A percentile compares a stretch with the other conserved stretches of the same genome.
Evolutionary conservation across 768 basidiomycete genomes (phyloP).

Genomic region (Antrodiella citrinella): DNA sequence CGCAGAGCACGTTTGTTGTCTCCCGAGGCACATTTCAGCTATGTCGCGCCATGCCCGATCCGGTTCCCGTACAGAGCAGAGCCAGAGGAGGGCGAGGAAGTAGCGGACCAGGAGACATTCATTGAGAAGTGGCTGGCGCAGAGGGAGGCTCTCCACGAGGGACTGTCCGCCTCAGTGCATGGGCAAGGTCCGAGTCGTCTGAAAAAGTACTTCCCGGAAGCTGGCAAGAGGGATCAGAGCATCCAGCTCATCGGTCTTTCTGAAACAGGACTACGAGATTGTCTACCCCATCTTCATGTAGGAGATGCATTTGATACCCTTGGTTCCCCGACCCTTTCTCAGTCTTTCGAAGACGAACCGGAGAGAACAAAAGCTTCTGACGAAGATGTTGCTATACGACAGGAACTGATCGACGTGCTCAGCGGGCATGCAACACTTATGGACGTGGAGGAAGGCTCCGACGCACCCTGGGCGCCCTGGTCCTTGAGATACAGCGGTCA

Average conservation of each 20-base stretch:
- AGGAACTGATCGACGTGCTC: conserved; percentile 75
- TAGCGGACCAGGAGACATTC: conserved; percentile 44
- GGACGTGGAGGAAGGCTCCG: conserved; percentile 28
- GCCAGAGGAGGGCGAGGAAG: conserved; percentile 37
- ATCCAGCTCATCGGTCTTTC: conserved; percentile 68
- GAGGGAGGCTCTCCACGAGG: conserved; percentile 48
- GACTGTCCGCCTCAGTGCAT: conserved; percentile 15
- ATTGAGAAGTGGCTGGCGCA: conserved; percentile 73
- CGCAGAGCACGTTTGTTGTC: conserved; percentile 59
- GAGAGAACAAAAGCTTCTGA: conserved; percentile 13
- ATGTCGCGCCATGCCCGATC: conserved; percentile 73
- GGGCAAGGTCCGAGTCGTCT: conserved; percentile 21
- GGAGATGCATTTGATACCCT: conserved; percentile 72
- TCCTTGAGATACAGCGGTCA: conserved; percentile 87
- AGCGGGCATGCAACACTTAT: conserved; percentile 71
- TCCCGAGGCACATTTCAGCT: conserved; percentile 61
- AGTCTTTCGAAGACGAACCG: conserved; percentile 20
- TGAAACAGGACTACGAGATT: conserved; percentile 59
- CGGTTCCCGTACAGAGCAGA: conserved; percentile 77
- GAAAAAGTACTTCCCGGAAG: conserved; percentile 37
- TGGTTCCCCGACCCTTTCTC: conserved; percentile 48
- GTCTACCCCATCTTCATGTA: conserved; percentile 77
- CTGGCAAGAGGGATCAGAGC: conserved; percentile 39
- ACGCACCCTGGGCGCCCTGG: conserved; percentile 51
- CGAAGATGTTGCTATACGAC: conserved; percentile 38